Evolutionary conservation across 345 rosid genomes (phyloP), one percentile per base, ranked within the genome.

Genomic region (Hibiscus syriacus): DNA sequence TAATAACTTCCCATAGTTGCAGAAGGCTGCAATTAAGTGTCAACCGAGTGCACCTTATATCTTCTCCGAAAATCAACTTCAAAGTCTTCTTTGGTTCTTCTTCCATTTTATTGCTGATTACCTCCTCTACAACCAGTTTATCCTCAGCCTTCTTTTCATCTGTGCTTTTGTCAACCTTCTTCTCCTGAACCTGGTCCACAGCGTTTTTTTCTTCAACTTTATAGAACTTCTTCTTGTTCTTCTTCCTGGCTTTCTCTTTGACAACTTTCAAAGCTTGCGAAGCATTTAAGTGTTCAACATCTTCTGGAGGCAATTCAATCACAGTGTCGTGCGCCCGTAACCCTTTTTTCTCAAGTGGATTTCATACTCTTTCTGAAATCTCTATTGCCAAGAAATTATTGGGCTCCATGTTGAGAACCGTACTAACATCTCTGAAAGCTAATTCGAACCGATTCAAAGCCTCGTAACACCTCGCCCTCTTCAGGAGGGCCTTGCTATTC

Each of bases 381-480:
- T 92, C 98, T 7, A 78, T 58, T 11, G 96, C 97, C 84, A 86
- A 88, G 23, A 81, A 64, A 78, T 90, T 92, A 32, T 87, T 84
- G 0, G 87, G 92, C 76, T 92, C 98, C 63, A 78, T 54, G 30
- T 83, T 75, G 57, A 90, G 78, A 68, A 92, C 97, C 27, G 68
- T 25, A 66, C 64, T 78, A 45, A 90, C 88, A 78, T 92, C 98
- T 84, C 78, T 82, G 29, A 88, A 66, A 0, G 97, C 90, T 67
- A 87, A 84, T 79, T 90, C 97, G 12, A 88, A 77, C 74, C 85
- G 84, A 76, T 88, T 88, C 87, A 92, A 79, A 10, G 90, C 89
- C 77, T 92, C 98, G 2, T 88, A 88, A 70, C 98, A 92, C 77
- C 96, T 87, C 2, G 97, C 93, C 76, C 97, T 82, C 80, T 92